Conservation (phyloP, 306 rosid genomes). For the Vigna nakashimae region DNA sequence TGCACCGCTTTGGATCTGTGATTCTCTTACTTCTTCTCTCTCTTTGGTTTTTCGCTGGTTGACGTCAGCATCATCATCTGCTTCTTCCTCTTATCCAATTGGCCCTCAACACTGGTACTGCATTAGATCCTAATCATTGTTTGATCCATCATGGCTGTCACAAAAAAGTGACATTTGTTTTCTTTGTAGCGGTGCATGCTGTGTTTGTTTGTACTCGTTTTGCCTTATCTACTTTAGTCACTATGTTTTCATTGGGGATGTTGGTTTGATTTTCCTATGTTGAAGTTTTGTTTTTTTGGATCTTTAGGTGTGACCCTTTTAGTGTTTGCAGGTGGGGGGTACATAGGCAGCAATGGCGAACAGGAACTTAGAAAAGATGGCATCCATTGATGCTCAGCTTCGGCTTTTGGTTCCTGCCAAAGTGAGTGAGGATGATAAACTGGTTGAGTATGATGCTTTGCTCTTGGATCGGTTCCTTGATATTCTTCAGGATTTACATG, state of each 20-base stretch:
- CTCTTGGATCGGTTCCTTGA: constrained; percentile 87
- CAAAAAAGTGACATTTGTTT: neutral
- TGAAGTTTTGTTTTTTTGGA: constrained; percentile 11
- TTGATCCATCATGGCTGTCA: constrained; percentile 18
- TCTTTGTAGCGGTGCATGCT: neutral
- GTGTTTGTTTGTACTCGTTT: neutral
- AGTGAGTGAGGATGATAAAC: constrained; percentile 90
- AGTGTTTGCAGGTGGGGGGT: constrained; percentile 43
- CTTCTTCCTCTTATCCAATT: constrained; percentile 16
- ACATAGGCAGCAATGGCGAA: constrained; percentile 52
- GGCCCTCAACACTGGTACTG: constrained; percentile 56
- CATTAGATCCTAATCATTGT: constrained; percentile 12
- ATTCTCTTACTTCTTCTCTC: constrained; percentile 23
- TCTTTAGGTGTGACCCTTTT: constrained; percentile 18
- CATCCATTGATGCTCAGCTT: constrained; percentile 88
- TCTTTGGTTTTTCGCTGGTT: neutral
- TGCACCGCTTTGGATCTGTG: constrained; percentile 47
- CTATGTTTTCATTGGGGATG: constrained; percentile 15
- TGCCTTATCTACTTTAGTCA: constrained; percentile 16
- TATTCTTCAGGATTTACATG: constrained; percentile 87
- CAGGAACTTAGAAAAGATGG: constrained; percentile 73
- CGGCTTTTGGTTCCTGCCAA: constrained; percentile 73
- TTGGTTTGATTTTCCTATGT: constrained; percentile 30
- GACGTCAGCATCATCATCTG: constrained; percentile 30
- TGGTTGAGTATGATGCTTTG: constrained; percentile 85